phyloP scores from a whole-genome alignment of 2,329 filamentous ascomycete genomes.

The Sphaerulina populicola region DNA sequence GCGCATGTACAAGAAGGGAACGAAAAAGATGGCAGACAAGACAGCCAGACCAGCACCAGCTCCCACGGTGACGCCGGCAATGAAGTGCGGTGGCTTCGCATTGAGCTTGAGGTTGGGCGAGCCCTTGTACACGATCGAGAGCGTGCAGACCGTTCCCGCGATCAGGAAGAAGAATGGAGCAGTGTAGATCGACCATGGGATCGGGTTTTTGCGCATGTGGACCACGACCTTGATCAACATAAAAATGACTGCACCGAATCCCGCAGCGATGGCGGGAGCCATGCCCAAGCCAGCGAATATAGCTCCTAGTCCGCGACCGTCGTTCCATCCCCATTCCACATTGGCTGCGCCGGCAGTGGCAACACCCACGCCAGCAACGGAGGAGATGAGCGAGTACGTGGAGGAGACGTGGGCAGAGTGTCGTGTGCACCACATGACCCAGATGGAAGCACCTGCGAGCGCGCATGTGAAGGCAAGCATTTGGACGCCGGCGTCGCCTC shows the following conservation, averaged over 20 bases:
- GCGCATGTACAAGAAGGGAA: conserved; percentile 30
- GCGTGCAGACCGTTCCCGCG: conserved; percentile 43
- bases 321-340: conserved; percentile 39
- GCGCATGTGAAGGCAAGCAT: conserved; percentile 42
- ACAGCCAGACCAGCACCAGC: conserved; percentile 30
- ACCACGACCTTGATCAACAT: conserved; percentile 44
- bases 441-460: conserved; percentile 43
- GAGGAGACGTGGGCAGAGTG: conserved; percentile 53
- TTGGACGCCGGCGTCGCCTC: conserved; percentile 38
- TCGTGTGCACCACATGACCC: conserved; percentile 50
- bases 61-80: conserved; percentile 46
- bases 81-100: conserved; percentile 36
- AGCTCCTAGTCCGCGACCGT: conserved; percentile 40
- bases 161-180: conserved; percentile 45
- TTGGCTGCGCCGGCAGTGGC: conserved; percentile 43
- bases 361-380: conserved; percentile 53
- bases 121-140: conserved; percentile 52
- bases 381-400: conserved; percentile 54
- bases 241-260: conserved; percentile 45
- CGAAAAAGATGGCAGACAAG: conserved; percentile 39
- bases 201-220: conserved; percentile 43
- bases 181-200: conserved; percentile 44
- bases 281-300: conserved; percentile 41
- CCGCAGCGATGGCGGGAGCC: conserved; percentile 42
- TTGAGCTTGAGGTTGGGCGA: conserved; percentile 40